Evolutionary conservation across 345 rosid species (phyloP).

Genomic region (Bretschneidera sinensis): DNA sequence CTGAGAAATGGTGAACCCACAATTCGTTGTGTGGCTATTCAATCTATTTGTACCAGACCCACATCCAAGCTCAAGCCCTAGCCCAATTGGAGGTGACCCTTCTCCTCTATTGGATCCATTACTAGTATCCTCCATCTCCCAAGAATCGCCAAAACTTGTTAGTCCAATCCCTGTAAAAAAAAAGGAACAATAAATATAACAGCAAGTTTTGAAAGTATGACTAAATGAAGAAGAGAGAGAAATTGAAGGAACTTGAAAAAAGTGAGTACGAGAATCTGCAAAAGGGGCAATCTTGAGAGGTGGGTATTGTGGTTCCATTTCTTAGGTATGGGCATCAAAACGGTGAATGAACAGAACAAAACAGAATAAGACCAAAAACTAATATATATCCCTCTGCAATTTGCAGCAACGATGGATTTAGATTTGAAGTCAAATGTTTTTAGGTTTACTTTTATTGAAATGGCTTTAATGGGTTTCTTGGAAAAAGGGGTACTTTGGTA

Average conservation of each 20-base stretch:
- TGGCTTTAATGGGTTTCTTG: too few species aligned
- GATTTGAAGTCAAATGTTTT: too few species aligned
- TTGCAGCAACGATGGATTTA: too few species aligned
- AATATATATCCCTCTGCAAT: too few species aligned
- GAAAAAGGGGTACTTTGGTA: too few species aligned
- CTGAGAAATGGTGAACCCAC: slow-evolving; percentile 41
- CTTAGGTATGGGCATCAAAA: slow-evolving; percentile 1
- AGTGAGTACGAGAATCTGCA: slow-evolving; percentile 11
- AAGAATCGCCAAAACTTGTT: slow-evolving; percentile 11
- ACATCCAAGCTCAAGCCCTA: slow-evolving; percentile 38
- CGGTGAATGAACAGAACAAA: neutral
- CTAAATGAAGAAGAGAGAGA: neutral
- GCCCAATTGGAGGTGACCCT: slow-evolving; percentile 28
- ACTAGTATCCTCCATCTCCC: slow-evolving; percentile 24
- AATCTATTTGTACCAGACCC: slow-evolving; percentile 12
- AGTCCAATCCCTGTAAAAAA: slow-evolving; percentile 22
- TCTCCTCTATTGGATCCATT: slow-evolving; percentile 9
- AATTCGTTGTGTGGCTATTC: slow-evolving; percentile 1
- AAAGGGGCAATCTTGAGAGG: slow-evolving; percentile 25
- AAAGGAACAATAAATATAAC: neutral
- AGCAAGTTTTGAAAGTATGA: neutral
- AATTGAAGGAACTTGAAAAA: neutral
- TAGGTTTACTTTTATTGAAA: too few species aligned
- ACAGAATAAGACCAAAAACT: too few species aligned
- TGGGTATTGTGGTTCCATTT: slow-evolving; percentile 27